Base-by-base conservation (phyloP, 805 yeast species). In the Wickerhamomyces bisporus region DNA sequence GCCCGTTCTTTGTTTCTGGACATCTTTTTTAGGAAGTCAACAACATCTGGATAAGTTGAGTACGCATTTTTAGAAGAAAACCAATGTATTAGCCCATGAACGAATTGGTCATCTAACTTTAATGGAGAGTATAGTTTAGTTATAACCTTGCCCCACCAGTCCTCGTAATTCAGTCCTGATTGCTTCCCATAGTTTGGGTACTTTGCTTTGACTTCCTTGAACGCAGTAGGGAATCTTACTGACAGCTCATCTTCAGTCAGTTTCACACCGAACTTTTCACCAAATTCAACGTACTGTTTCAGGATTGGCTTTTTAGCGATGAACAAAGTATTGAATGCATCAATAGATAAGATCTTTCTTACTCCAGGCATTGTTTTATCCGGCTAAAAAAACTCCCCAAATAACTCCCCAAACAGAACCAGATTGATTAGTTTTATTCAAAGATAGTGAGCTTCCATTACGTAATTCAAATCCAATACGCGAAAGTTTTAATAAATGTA, bases 271-370 rank as follows among this genome's bases (percentile, higher is more conserved):
- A 68, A 68, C 32, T 64, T 64, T 6, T 51, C 36, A 0, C 77
- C 77, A 5, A 79, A 68, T 3, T 61, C 54, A 30, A 68, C 61
- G 49, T 82, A 82, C 43, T 73, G 80, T n/a, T 62, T 57, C 29
- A 73, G 57, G 0, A 81, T 71, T 0, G 84, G 75, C 21, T 60
- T 59, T 15, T 62, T 65, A 3, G 88, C 83, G 0, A 73, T 62
- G 52, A 79, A 81, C 8, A 82, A 55, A 0, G 89, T 82, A 30
- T 76, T 79, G 58, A 79, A 82, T 0, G 81, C 84, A 57, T 82
- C 91, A 38, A 81, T 69, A 1, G 87, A 75, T 0, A 82, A 58
- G 4, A 79, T 53, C 28, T 61, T 62, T 21, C 24, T 21, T 10
- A 21, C 24, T 7, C 24, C 10, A 7, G 10, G 7, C 10, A 10